Percentiles rank a stretch among this genome's conserved stretches.
phyloP scores from a whole-genome alignment of 345 rosid species.

The Ceriops decandra region DNA sequence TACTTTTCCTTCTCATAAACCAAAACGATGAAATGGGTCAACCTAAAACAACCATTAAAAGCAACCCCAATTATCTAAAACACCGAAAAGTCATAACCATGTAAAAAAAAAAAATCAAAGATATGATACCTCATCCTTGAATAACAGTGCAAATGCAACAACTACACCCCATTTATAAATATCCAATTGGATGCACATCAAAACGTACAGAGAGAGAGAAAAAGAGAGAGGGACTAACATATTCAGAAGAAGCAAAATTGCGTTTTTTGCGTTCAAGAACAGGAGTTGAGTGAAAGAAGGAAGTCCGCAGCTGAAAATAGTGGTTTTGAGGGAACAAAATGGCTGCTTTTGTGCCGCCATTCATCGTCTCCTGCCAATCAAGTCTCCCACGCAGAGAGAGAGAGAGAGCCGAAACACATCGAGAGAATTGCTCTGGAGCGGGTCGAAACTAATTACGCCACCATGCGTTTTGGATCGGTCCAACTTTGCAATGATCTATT shows the following conservation, averaged over 20 bases:
- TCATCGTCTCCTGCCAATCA: conserved; percentile 33
- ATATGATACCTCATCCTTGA: too few species aligned
- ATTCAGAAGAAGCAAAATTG: conserved; percentile 26
- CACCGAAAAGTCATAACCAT: neutral
- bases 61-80: conserved; percentile 4
- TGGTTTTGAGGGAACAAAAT: conserved; percentile 35
- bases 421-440: too few species aligned
- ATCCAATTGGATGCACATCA: too few species aligned
- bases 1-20: neutral
- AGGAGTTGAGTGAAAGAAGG: conserved; percentile 61
- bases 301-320: conserved; percentile 23
- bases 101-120: neutral
- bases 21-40: neutral
- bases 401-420: too few species aligned
- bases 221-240: conserved; percentile 29
- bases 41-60: neutral
- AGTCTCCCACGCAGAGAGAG: neutral
- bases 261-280: conserved; percentile 61
- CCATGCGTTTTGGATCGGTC: too few species aligned
- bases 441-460: too few species aligned
- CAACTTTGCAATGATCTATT: too few species aligned
- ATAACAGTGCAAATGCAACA: too few species aligned
- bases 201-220: neutral
- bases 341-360: conserved; percentile 37
- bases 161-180: too few species aligned